Conservation (phyloP, 805 yeast species). For the Geotrichum ghanense region DNA sequence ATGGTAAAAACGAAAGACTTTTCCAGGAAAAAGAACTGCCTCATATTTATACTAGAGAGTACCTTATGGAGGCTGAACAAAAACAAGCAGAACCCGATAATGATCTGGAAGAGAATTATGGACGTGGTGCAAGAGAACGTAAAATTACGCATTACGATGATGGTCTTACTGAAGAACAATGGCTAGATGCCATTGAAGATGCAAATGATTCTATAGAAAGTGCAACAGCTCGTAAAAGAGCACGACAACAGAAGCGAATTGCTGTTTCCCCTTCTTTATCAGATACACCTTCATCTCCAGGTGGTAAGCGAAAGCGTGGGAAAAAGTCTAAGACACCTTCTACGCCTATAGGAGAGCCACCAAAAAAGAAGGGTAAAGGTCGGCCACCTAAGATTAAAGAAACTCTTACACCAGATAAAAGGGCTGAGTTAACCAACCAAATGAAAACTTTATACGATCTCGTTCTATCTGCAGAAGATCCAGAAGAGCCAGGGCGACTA, state of each 20-base stretch:
- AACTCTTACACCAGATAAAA: slow-evolving; percentile 22
- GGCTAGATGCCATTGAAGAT: slow-evolving; percentile 59
- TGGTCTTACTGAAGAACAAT: slow-evolving; percentile 88
- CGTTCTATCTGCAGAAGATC: slow-evolving; percentile 26
- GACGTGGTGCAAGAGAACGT: slow-evolving; percentile 76
- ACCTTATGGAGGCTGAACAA: slow-evolving; percentile 22
- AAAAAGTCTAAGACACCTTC: slow-evolving; percentile 18
- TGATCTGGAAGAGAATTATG: slow-evolving; percentile 35
- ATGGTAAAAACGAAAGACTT: slow-evolving; percentile 36
- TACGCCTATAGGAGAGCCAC: slow-evolving; percentile 36
- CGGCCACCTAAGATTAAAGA: slow-evolving; percentile 37
- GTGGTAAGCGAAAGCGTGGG: slow-evolving; percentile 50
- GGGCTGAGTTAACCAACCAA: slow-evolving; percentile 20
- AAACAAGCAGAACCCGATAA: slow-evolving; percentile 25
- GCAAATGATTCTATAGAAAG: slow-evolving; percentile 44
- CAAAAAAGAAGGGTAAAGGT: slow-evolving; percentile 40
- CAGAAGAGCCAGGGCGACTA: slow-evolving; percentile 33
- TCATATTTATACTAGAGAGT: slow-evolving; percentile 56
- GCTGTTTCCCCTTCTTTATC: slow-evolving; percentile 49
- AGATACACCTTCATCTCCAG: slow-evolving; percentile 41
- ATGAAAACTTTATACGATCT: slow-evolving; percentile 19
- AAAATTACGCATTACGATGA: slow-evolving; percentile 55
- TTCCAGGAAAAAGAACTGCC: slow-evolving; percentile 68
- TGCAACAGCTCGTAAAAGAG: slow-evolving; percentile 39
- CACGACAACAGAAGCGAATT: slow-evolving; percentile 23